A percentile compares a stretch with the other conserved stretches of the same genome.
Conservation (phyloP, 257 asterid species). For the Nicotiana benthamiana region DNA sequence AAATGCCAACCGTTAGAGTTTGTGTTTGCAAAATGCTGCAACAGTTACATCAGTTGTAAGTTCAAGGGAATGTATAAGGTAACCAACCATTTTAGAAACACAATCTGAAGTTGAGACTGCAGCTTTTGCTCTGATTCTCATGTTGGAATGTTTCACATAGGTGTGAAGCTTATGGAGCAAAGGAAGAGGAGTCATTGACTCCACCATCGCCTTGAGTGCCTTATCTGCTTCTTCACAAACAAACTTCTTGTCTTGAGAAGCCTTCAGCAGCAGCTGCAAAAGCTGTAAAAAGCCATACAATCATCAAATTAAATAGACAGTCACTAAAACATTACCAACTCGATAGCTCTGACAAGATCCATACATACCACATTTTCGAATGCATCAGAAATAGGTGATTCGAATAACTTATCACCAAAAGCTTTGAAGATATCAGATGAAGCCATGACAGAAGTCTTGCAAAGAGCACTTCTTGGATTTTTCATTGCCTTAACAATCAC, state of each 20-base stretch:
- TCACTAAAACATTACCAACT: neutral
- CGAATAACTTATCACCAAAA: constrained; percentile 57
- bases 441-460: constrained; percentile 92
- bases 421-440: constrained; percentile 73
- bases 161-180: constrained; percentile 55
- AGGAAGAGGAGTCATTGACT: constrained; percentile 57
- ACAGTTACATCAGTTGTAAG: neutral
- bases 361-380: constrained; percentile 53
- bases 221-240: constrained; percentile 95
- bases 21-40: neutral
- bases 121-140: constrained; percentile 74
- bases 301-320: neutral
- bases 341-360: neutral
- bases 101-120: constrained; percentile 62
- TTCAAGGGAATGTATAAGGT: neutral
- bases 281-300: constrained; percentile 28
- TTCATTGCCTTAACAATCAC: constrained; percentile 74
- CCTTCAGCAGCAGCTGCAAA: constrained; percentile 82
- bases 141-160: constrained; percentile 61
- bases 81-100: constrained; percentile 67
- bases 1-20: neutral
- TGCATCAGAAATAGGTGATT: constrained; percentile 40
- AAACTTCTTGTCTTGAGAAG: constrained; percentile 90
- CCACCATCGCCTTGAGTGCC: constrained; percentile 58
- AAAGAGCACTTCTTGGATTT: constrained; percentile 95